Evolutionary conservation across 2,329 filamentous ascomycete genomes (phyloP).

Genomic region (Nothophaeocryptopus gaeumannii): DNA sequence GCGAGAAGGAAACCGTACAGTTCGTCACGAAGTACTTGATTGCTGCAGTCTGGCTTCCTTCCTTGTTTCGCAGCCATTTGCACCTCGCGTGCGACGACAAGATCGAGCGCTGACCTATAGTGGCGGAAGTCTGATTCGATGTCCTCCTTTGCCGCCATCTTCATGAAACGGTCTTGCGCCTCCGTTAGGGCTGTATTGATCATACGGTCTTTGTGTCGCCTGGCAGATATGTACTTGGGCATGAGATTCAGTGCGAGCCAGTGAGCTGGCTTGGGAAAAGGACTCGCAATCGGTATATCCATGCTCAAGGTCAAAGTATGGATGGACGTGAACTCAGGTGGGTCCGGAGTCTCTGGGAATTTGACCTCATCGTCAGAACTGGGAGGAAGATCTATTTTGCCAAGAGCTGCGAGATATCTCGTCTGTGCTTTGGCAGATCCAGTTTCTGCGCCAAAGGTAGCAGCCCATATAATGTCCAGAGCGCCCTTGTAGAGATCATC

Average conservation of each 20-base stretch:
- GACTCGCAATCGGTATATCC: slow-evolving; percentile 22
- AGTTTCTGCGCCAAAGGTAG: slow-evolving; percentile 38
- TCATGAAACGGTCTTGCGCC: slow-evolving; percentile 27
- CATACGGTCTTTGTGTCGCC: slow-evolving; percentile 32
- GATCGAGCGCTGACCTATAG: slow-evolving; percentile 32
- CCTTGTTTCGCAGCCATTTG: slow-evolving; percentile 37
- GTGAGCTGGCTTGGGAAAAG: slow-evolving; percentile 27
- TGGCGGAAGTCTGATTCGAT: slow-evolving; percentile 25
- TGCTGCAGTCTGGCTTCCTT: slow-evolving; percentile 23
- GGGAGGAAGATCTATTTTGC: slow-evolving; percentile 4
- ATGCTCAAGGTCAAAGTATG: slow-evolving; percentile 22
- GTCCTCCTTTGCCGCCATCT: slow-evolving; percentile 28
- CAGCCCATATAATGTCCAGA: slow-evolving; percentile 42
- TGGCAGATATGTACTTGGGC: slow-evolving; percentile 12
- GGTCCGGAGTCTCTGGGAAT: slow-evolving; percentile 22
- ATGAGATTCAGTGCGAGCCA: slow-evolving; percentile 21
- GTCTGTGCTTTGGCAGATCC: slow-evolving; percentile 24
- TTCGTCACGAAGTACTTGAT: slow-evolving; percentile 29
- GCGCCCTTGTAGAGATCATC: slow-evolving; percentile 38
- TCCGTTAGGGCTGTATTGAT: slow-evolving; percentile 35
- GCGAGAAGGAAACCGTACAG: slow-evolving; percentile 39
- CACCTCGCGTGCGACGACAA: slow-evolving; percentile 37
- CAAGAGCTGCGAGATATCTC: slow-evolving; percentile 9
- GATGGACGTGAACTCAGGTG: slow-evolving; percentile 24
- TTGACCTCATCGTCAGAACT: slow-evolving; percentile 10